phyloP scores from a whole-genome alignment of 2,329 filamentous ascomycete species.

The Stagonosporopsis cucurbitacearum region DNA sequence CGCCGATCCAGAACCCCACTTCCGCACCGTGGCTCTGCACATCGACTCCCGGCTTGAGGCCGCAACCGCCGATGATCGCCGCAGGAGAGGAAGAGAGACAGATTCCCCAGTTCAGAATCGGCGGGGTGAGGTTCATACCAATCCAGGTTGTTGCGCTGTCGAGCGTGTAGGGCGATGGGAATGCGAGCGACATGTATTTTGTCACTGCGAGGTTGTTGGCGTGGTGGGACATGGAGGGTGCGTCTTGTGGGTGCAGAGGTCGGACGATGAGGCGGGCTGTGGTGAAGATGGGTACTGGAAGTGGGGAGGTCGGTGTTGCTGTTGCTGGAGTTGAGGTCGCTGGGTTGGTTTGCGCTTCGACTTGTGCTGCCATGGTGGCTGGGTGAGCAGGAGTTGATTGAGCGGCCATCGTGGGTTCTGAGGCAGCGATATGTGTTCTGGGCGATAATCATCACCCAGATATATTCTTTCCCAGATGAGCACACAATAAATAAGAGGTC shows the following conservation, averaged over 20 bases:
- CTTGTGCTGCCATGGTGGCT: constrained; percentile 18
- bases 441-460: background rate
- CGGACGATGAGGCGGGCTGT: constrained; percentile 31
- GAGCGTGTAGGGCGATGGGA: constrained; percentile 51
- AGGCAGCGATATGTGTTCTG: background rate
- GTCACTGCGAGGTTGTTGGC: constrained; percentile 43
- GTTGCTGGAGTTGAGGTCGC: background rate
- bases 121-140: constrained; percentile 26
- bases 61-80: constrained; percentile 47
- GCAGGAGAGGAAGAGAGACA: constrained; percentile 19
- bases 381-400: constrained; percentile 26
- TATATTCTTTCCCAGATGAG: too few relatives aligned
- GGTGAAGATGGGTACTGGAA: constrained; percentile 39
- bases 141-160: constrained; percentile 46
- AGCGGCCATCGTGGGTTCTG: constrained; percentile 21
- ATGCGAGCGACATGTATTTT: constrained; percentile 47
- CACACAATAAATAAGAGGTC: too few relatives aligned
- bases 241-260: constrained; percentile 36
- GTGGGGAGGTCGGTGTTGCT: constrained; percentile 14
- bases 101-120: constrained; percentile 29
- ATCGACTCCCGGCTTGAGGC: constrained; percentile 46
- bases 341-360: constrained; percentile 1
- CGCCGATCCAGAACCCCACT: constrained; percentile 53
- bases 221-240: constrained; percentile 27
- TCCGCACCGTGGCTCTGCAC: constrained; percentile 48